A percentile compares a stretch with the other conserved stretches of the same genome.
These are phyloP conservation scores for Vitis hybrid DNA, from an alignment of 177 flowering plant genomes.

Conservation along the genomic window DNA sequence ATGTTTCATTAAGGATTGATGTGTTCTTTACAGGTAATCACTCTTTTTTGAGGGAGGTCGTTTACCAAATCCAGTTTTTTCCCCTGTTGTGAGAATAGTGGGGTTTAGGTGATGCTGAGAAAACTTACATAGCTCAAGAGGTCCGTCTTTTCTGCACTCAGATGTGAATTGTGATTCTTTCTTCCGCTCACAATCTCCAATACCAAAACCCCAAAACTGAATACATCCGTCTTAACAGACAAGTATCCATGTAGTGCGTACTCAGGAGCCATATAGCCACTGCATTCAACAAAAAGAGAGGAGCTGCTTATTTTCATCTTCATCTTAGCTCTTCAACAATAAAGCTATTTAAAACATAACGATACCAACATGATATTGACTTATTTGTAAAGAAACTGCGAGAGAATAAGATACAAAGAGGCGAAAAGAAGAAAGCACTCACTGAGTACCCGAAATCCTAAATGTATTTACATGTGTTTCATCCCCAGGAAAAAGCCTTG, in stretches of 20 bases:
- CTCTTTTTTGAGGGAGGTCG: no score
- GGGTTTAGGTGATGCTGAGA: no score
- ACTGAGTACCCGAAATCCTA: constrained; percentile 73
- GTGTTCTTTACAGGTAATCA: no score
- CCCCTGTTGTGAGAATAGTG: no score
- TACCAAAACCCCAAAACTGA: constrained; percentile 77
- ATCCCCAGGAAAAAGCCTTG: constrained; percentile 77
- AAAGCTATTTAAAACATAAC: background rate
- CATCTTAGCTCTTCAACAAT: background rate
- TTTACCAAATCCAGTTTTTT: no score
- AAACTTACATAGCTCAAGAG: constrained; percentile 76
- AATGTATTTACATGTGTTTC: constrained; percentile 67
- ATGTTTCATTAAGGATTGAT: no score
- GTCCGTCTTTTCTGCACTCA: constrained; percentile 52
- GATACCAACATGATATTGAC: background rate
- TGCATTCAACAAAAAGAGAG: constrained; percentile 26
- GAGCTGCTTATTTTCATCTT: background rate
- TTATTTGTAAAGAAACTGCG: background rate
- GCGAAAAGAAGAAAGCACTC: constrained; percentile 27
- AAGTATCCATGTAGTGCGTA: constrained; percentile 80
- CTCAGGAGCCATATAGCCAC: constrained; percentile 95
- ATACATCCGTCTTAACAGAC: constrained; percentile 83
- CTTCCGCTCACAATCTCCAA: constrained; percentile 86
- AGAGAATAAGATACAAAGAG: background rate
- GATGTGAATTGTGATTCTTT: constrained; percentile 48